Percentiles rank a stretch among this genome's conserved stretches.
Evolutionary conservation across 345 rosid genomes (phyloP).

Genomic region (Eucalyptus pauciflora): DNA sequence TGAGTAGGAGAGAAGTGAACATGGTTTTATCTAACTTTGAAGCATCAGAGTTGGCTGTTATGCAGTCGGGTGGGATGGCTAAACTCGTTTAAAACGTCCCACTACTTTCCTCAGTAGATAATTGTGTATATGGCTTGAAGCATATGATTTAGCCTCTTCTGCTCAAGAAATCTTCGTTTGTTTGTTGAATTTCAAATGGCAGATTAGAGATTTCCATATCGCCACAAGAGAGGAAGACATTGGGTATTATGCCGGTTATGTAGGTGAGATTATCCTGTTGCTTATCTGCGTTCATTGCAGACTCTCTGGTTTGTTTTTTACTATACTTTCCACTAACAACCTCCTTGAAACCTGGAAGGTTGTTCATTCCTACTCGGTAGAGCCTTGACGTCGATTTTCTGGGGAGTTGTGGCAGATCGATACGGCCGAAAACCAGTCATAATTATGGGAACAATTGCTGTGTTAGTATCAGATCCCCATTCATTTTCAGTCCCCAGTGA

Average conservation of each 20-base stretch:
- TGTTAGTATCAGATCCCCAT: slow-evolving; percentile 38
- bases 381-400: slow-evolving; percentile 76
- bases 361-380: slow-evolving; percentile 80
- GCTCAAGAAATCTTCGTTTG: neutral
- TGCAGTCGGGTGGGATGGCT: neutral
- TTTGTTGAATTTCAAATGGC: slow-evolving; percentile 1
- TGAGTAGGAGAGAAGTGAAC: neutral
- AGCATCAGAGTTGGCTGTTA: neutral
- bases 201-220: slow-evolving; percentile 69
- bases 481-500: neutral
- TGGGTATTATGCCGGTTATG: slow-evolving; percentile 81
- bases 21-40: neutral
- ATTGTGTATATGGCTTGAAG: neutral
- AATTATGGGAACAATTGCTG: slow-evolving; percentile 47
- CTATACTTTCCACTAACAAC: neutral
- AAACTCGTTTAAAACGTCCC: neutral
- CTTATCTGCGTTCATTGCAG: neutral
- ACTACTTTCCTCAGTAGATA: neutral
- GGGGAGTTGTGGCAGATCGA: slow-evolving; percentile 90
- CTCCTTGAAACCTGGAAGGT: slow-evolving; percentile 22
- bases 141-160: neutral
- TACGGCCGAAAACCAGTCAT: slow-evolving; percentile 91
- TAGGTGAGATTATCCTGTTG: slow-evolving; percentile 36
- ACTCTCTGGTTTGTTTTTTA: neutral
- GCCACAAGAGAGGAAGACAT: slow-evolving; percentile 81